Conservation (phyloP, 2,329 filamentous ascomycete species). For the Curvularia hawaiiensis region DNA sequence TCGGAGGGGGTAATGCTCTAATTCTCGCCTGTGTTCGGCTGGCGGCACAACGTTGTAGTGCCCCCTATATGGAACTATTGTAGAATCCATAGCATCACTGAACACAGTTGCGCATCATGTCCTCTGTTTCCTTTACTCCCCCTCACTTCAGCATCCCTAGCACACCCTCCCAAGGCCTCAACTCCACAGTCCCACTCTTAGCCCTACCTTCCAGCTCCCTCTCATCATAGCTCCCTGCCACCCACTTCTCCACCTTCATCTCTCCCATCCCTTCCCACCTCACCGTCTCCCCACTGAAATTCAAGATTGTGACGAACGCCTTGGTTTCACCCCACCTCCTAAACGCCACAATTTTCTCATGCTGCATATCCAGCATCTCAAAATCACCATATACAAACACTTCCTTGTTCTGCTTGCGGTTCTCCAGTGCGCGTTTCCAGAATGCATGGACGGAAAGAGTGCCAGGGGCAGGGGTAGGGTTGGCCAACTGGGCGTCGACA, state of each 20-base stretch:
- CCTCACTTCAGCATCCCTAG: conserved; percentile 30
- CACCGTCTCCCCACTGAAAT: conserved; percentile 39
- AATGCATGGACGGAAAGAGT: conserved; percentile 62
- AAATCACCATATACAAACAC: conserved; percentile 68
- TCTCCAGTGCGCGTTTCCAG: conserved; percentile 61
- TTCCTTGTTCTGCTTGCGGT: conserved; percentile 63
- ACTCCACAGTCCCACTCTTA: conserved; percentile 24
- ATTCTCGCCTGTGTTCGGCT: background rate
- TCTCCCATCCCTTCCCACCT: conserved; percentile 35
- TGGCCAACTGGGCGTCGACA: conserved; percentile 57
- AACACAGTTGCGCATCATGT: background rate
- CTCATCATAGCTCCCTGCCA: conserved; percentile 46
- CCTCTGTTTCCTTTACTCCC: background rate
- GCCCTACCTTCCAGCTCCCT: conserved; percentile 26
- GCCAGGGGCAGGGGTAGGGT: conserved; percentile 33
- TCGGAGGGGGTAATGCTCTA: background rate
- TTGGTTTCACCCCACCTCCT: conserved; percentile 35
- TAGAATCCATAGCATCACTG: background rate
- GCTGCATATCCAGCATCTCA: conserved; percentile 57
- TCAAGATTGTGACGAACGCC: conserved; percentile 41
- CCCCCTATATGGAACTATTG: background rate
- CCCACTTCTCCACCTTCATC: conserved; percentile 41
- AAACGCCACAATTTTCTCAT: conserved; percentile 40
- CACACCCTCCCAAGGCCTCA: conserved; percentile 47
- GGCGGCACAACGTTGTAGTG: background rate